Evolutionary conservation across 2,329 filamentous ascomycete species (phyloP).

Genomic region (Metarhizium album): DNA sequence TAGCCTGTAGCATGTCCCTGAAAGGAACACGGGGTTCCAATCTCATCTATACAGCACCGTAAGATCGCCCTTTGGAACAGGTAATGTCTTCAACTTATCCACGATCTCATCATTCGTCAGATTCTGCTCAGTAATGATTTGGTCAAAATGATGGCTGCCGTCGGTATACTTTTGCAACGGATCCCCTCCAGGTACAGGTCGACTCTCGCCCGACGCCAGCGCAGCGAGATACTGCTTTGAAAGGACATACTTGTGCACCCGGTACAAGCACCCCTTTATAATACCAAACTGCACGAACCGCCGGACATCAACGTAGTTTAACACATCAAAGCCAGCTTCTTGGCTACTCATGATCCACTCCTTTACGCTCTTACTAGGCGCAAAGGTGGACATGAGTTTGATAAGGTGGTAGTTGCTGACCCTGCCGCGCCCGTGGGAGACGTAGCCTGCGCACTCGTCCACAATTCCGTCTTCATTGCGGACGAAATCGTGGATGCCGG

Average conservation of each 20-base stretch:
- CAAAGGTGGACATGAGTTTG: conserved; percentile 75
- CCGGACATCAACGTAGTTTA: conserved; percentile 74
- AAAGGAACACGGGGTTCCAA: not conserved
- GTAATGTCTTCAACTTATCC: conserved; percentile 51
- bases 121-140: conserved; percentile 69
- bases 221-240: conserved; percentile 50
- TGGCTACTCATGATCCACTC: conserved; percentile 76
- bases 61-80: conserved; percentile 40
- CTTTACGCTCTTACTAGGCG: conserved; percentile 71
- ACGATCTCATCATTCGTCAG: conserved; percentile 60
- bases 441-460: conserved; percentile 80
- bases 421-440: conserved; percentile 41
- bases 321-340: conserved; percentile 50
- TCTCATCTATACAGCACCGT: conserved; percentile 41
- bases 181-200: conserved; percentile 30
- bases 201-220: conserved; percentile 42
- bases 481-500: conserved; percentile 69
- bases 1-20: conserved; percentile 1
- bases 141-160: conserved; percentile 67
- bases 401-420: conserved; percentile 57
- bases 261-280: conserved; percentile 88
- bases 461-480: conserved; percentile 63
- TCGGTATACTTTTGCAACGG: conserved; percentile 59
- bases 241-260: conserved; percentile 84
- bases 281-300: conserved; percentile 91